Evolutionary conservation across 768 basidiomycete species (phyloP).

Genomic region (Mycena venus): DNA sequence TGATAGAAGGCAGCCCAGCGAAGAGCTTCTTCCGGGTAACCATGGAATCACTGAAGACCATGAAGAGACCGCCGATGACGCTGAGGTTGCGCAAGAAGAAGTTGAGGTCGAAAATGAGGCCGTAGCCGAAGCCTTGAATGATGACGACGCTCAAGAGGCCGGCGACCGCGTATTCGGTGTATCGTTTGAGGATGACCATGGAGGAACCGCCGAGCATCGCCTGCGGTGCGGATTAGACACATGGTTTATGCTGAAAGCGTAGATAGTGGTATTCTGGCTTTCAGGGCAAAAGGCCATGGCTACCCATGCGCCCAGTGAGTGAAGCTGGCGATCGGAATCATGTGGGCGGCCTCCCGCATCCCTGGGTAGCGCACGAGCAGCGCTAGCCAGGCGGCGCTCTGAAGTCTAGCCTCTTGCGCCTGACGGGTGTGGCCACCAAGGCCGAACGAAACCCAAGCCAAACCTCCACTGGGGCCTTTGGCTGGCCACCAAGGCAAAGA

Average conservation of each 20-base stretch:
- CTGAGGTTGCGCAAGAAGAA: slow-evolving; percentile 99
- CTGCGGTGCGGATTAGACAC: slow-evolving; percentile 56
- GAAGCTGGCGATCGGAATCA: no score
- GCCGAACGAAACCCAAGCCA: no score
- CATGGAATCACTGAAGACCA: slow-evolving; percentile 99
- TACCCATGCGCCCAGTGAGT: no score
- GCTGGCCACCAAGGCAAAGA: no score
- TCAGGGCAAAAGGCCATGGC: no score
- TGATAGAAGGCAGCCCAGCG: slow-evolving; percentile 90
- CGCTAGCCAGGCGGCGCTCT: no score
- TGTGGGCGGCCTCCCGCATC: no score
- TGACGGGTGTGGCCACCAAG: no score
- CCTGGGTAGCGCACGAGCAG: no score
- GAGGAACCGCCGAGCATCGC: slow-evolving; percentile 90
- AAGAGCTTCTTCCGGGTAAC: slow-evolving; percentile 88
- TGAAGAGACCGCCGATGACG: slow-evolving; percentile 97
- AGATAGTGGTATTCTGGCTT: no score
- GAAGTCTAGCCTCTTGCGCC: no score
- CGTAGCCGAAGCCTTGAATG: slow-evolving; percentile 97
- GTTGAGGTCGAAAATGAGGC: slow-evolving; percentile 98
- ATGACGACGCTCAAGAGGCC: slow-evolving; percentile 93
- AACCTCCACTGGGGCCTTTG: no score
- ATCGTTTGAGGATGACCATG: slow-evolving; percentile 87
- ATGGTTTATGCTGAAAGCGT: background rate
- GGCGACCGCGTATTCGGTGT: slow-evolving; percentile 90